Conservation (phyloP, 2,329 filamentous ascomycete species). For the Rhynchosporium graminicola region DNA sequence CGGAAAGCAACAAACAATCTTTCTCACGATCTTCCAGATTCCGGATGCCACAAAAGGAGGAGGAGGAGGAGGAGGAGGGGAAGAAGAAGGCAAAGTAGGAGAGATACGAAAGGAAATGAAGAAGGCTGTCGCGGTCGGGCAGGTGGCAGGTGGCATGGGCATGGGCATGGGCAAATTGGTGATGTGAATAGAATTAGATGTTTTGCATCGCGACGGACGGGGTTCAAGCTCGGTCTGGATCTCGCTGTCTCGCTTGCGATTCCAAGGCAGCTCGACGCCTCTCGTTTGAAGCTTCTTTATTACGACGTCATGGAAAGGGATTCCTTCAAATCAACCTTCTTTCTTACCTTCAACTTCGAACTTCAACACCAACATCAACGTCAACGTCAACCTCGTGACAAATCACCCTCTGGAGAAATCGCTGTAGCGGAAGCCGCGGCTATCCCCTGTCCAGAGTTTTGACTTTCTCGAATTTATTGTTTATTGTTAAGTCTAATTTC, state of each 20-base stretch:
- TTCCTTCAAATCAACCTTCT: too few relatives aligned
- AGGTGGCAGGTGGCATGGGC: too few relatives aligned
- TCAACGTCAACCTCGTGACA: too few relatives aligned
- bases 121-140: too few relatives aligned
- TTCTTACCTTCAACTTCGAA: too few relatives aligned
- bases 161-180: constrained; percentile 8
- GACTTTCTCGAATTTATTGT: too few relatives aligned
- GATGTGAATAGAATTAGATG: not conserved
- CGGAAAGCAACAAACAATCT: not conserved
- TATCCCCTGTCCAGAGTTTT: too few relatives aligned
- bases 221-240: not conserved
- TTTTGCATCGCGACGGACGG: not conserved
- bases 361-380: too few relatives aligned
- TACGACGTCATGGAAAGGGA: not conserved
- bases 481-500: too few relatives aligned
- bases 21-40: not conserved
- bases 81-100: not conserved
- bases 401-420: too few relatives aligned
- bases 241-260: not conserved
- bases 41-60: not conserved
- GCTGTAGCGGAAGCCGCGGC: too few relatives aligned
- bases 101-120: not conserved
- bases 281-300: constrained; percentile 14
- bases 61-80: not conserved
- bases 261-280: constrained; percentile 12